Base-by-base conservation (phyloP, 192 early-diverging fungal species). In the Chytriomyces sp. region DNA sequence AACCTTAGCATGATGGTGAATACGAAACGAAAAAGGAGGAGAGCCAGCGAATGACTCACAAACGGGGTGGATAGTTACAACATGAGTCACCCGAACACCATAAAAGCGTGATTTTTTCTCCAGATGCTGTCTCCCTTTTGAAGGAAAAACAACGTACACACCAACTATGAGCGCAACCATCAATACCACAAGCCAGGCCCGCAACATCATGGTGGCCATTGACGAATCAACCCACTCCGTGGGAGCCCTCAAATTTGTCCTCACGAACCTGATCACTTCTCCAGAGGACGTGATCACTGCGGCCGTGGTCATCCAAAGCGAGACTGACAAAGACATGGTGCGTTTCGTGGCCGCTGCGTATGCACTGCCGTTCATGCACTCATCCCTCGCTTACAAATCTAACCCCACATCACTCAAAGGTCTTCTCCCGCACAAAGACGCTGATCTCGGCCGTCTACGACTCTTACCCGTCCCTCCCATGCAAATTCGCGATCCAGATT, bases 201-300 rank as follows among this genome's bases (percentile, higher is more conserved):
- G 68, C 12, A 78, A 65, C 12, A 72, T 80, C 38, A 36, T 80
- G 12, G 59, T 81, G 39, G 80, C 80, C 28, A 44, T 81, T 39
- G 80, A 81, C 64, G 80, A 81, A 44, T 82, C 80, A 0, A 41
- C 17, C 39, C 80, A 81, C 70, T 75, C 80, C 37, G 55, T 81
- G 3, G 74, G 66, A 5, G 80, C 80, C n/a, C 61, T 82, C 59
- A 79, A 59, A 60, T 81, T 69, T 69, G 70, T 32, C 31, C 80
- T 81, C 44, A 75, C 75, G 26, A 69, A 77, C 49, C 32, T 81
- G 40, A 40, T 76, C 31, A 36, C 30, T 6, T 31, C 28, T 25
- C 71, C 62, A 22, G 76, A 81, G 53, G 76, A 81, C 37, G 5
- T 17, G n/a, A 53, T 81, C 22, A 81, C 73, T 37, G 70, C 54